phyloP scores from a whole-genome alignment of 176 grass and related monocot genomes.

The Ensete ventricosum region DNA sequence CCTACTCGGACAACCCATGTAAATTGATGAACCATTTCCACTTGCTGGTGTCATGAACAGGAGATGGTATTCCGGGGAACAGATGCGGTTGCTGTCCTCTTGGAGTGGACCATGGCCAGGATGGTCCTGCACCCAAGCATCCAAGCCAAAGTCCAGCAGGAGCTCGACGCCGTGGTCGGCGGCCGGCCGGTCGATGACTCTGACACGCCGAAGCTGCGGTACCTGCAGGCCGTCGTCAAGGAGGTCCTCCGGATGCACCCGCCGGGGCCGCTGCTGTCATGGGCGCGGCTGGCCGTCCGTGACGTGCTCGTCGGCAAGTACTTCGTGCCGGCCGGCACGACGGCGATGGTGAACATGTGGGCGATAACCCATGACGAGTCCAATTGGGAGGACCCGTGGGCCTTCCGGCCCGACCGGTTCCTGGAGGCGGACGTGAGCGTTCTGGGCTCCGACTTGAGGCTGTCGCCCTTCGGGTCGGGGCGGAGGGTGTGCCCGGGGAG shows the following conservation, averaged over 20 bases:
- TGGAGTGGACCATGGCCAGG: slow-evolving; percentile 38
- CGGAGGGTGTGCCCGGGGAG: slow-evolving; percentile 28
- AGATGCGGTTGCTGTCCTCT: slow-evolving; percentile 28
- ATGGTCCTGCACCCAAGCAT: slow-evolving; percentile 27
- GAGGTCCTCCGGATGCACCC: slow-evolving; percentile 33
- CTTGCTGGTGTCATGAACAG: neutral
- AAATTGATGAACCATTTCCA: neutral
- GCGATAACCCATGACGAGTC: slow-evolving; percentile 33
- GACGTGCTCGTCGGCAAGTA: slow-evolving; percentile 19
- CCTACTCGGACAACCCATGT: neutral
- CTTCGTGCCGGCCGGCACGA: slow-evolving; percentile 23
- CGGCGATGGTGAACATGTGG: slow-evolving; percentile 50
- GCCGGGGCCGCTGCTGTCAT: slow-evolving; percentile 32
- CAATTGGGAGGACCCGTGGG: slow-evolving; percentile 30
- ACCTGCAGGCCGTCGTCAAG: slow-evolving; percentile 20
- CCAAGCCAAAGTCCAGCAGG: slow-evolving; percentile 23
- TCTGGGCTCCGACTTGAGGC: slow-evolving; percentile 12
- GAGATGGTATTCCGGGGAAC: slow-evolving; percentile 41
- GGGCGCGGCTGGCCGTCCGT: slow-evolving; percentile 20
- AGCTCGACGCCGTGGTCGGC: slow-evolving; percentile 9
- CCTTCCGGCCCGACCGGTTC: slow-evolving; percentile 29
- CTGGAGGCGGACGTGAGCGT: slow-evolving; percentile 4
- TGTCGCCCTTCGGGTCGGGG: slow-evolving; percentile 29
- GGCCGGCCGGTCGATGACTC: neutral
- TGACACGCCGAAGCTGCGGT: slow-evolving; percentile 1